Percentiles rank a stretch among this genome's conserved stretches.
Evolutionary conservation across 176 grass and related monocot genomes (phyloP).

Genomic region (Elaeis guineensis): DNA sequence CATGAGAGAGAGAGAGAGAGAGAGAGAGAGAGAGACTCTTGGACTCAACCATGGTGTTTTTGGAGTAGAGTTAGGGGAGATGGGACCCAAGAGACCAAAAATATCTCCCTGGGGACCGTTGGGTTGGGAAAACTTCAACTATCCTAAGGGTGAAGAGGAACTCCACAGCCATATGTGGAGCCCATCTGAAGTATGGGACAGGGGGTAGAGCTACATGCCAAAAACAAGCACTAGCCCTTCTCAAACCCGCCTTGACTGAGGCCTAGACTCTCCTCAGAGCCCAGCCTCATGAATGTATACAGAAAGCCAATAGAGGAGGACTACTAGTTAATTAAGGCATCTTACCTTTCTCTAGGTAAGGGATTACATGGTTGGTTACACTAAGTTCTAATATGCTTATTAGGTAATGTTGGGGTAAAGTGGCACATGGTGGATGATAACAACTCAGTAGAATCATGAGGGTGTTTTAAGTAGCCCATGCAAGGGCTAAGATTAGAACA

Average conservation of each 20-base stretch:
- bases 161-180: background rate
- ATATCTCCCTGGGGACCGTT: background rate
- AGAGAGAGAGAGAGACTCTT: background rate
- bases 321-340: background rate
- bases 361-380: background rate
- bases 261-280: conserved; percentile 4
- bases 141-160: background rate
- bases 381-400: background rate
- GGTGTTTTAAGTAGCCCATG: too few relatives aligned
- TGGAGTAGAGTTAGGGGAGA: background rate
- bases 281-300: background rate
- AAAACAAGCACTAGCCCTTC: conserved; percentile 1
- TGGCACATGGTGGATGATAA: too few relatives aligned
- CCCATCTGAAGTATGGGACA: background rate
- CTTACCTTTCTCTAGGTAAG: conserved; percentile 12
- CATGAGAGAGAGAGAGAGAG: conserved; percentile 2
- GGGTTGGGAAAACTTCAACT: background rate
- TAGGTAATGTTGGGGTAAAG: too few relatives aligned
- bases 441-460: too few relatives aligned
- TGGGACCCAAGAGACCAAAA: conserved; percentile 17
- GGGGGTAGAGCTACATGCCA: background rate
- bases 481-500: too few relatives aligned
- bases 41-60: conserved; percentile 11
- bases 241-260: background rate
- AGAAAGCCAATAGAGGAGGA: background rate